Base-by-base conservation (phyloP, 805 yeast species). In the Wickerhamiella allomyrinae region DNA sequence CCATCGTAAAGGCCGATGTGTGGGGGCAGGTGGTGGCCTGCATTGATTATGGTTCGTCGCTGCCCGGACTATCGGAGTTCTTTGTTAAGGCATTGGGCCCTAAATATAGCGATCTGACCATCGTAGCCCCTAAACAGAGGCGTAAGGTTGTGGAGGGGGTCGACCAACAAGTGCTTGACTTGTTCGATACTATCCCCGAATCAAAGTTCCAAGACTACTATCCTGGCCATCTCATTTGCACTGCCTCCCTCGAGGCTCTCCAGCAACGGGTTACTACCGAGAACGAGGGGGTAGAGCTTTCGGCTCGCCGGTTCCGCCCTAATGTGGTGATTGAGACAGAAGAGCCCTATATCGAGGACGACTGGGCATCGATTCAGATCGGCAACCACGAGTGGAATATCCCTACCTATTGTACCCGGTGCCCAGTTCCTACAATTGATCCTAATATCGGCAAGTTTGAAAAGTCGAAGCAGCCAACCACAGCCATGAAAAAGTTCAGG, bases 291-390 rank as follows among this genome's bases (percentile, higher is more conserved):
- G 52, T 49, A 7, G 37, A 17, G 7, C 35, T 57, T n/a, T 24
- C 34, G 9, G 41, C 46, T 11, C 42, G 50, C 20, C 57, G 58
- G 44, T 59, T 60, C 44, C 44, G 64, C 10, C 59, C 61, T 34
- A 60, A 60, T 41, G 27, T 60, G 22, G 53, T 57, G 7, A 43
- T 58, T 8, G 48, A 46, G 14, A 54, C 58, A 3, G 53, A 46
- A n/a, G 55, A 53, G 43, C 52, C 64, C 11, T 60, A 53, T 53
- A 55, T 49, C 21, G 64, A 58, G 35, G 63, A 60, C 39, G 57
- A 52, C 39, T 60, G 62, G 62, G 43, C 47, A n/a, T 25, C 31
- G 14, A 37, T 59, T 20, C 20, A 33, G 17, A 46, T 58, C 19
- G 52, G 49, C 13, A 48, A 39, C 14, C 51, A 56, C 39, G 42